A percentile compares a stretch with the other conserved stretches of the same genome.
Conservation (phyloP, 2,329 filamentous ascomycete species). For the Aspergillus luchuensis region DNA sequence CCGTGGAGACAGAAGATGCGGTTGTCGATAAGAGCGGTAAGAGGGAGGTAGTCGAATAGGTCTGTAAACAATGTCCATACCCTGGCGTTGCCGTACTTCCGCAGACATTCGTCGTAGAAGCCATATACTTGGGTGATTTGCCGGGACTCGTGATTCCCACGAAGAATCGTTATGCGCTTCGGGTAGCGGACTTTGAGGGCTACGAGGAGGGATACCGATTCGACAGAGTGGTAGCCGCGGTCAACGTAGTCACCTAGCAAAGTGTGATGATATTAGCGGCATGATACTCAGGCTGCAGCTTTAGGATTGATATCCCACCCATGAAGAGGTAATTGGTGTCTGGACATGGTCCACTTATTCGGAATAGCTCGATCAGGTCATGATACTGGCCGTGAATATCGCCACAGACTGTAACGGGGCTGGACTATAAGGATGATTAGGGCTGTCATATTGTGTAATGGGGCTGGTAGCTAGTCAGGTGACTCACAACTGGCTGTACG, state of each 20-base stretch:
- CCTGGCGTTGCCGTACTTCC: conserved; percentile 98
- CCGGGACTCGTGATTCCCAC: conserved; percentile 97
- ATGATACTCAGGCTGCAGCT: too few species aligned
- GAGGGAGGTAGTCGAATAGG: conserved; percentile 95
- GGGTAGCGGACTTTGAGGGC: conserved; percentile 98
- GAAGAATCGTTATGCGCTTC: conserved; percentile 94
- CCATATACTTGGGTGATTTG: conserved; percentile 99
- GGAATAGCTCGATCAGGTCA: conserved; percentile 98
- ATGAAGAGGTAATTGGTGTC: conserved; percentile 99
- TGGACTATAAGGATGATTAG: conserved; percentile 66
- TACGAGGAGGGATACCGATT: conserved; percentile 95
- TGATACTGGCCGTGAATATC: conserved; percentile 99
- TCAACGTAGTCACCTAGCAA: conserved; percentile 90
- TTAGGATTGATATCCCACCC: conserved; percentile 60
- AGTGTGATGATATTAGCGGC: conserved; percentile 9
- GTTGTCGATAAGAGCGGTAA: conserved; percentile 97
- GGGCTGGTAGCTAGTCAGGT: conserved; percentile 24
- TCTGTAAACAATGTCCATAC: conserved; percentile 99
- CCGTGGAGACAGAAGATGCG: conserved; percentile 99
- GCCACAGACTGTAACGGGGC: conserved; percentile 95
- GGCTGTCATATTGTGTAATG: too few species aligned
- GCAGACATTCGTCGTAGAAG: conserved; percentile 98
- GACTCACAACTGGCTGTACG: conserved; percentile 91
- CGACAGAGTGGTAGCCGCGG: conserved; percentile 97
- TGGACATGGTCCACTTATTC: conserved; percentile 95